A percentile compares a stretch with the other conserved stretches of the same genome.
phyloP scores from a whole-genome alignment of 2,329 filamentous ascomycete species.

The Didymella keratinophila region DNA sequence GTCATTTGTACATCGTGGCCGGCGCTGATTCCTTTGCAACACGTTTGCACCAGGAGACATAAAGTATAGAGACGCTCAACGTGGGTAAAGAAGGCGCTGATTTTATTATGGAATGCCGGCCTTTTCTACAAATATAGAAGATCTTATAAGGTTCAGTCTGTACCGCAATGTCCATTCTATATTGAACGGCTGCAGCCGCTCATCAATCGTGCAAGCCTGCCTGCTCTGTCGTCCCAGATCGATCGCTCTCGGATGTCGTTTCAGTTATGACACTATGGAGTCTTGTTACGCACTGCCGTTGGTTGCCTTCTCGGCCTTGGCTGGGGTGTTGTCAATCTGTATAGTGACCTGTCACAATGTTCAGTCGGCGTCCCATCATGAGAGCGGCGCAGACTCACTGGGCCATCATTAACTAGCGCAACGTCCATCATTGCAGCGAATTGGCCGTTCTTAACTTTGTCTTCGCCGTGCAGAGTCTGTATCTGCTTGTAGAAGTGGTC shows the following conservation, averaged over 20 bases:
- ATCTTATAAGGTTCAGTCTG: background rate
- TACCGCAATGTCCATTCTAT: background rate
- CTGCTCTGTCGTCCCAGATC: background rate
- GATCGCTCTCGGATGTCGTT: background rate
- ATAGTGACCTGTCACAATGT: slow-evolving; percentile 55
- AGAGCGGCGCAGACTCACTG: slow-evolving; percentile 67
- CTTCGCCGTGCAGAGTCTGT: slow-evolving; percentile 71
- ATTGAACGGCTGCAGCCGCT: background rate
- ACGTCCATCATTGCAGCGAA: slow-evolving; percentile 99
- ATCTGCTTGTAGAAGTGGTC: slow-evolving; percentile 83
- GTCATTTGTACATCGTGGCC: background rate
- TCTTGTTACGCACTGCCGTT: slow-evolving; percentile 14
- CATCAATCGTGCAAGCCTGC: background rate
- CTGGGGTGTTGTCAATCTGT: slow-evolving; percentile 57
- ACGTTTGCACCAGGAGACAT: no score
- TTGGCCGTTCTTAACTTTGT: slow-evolving; percentile 89
- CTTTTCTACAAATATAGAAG: background rate
- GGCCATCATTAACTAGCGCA: slow-evolving; percentile 84
- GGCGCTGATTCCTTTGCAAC: background rate
- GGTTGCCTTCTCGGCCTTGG: slow-evolving; percentile 50
- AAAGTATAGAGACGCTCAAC: no score
- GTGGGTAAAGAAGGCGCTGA: no score
- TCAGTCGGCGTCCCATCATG: slow-evolving; percentile 8
- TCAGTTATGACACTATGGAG: slow-evolving; percentile 55
- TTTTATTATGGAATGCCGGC: background rate